These are phyloP conservation scores for Madurella fahalii DNA, from an alignment of 2,329 filamentous ascomycete genomes.

Conservation along the genomic window DNA sequence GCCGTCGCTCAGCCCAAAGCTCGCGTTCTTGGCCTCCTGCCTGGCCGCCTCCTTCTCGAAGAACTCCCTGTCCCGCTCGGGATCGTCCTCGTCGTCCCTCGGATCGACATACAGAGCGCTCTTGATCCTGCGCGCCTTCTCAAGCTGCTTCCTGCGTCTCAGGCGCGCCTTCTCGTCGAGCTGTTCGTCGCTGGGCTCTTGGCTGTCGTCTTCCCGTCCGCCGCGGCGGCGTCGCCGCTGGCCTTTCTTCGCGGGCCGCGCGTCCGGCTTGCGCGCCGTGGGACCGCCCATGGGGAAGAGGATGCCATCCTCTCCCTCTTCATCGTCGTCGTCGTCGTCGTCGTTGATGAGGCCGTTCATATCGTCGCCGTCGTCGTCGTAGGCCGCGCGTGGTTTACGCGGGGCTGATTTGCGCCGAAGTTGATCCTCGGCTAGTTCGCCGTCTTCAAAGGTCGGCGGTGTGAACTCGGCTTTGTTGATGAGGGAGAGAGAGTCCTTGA, in stretches of 20 bases:
- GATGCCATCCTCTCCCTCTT: slow-evolving; percentile 47
- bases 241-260: slow-evolving; percentile 56
- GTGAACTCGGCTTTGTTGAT: slow-evolving; percentile 76
- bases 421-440: slow-evolving; percentile 68
- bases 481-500: slow-evolving; percentile 65
- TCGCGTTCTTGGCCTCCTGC: slow-evolving; percentile 44
- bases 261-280: slow-evolving; percentile 50
- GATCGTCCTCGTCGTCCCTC: slow-evolving; percentile 88
- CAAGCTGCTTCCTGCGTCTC: slow-evolving; percentile 64
- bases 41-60: slow-evolving; percentile 70
- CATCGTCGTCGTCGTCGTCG: slow-evolving; percentile 43
- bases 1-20: slow-evolving; percentile 20
- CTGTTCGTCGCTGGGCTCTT: slow-evolving; percentile 50
- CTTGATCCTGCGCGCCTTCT: slow-evolving; percentile 77
- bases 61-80: slow-evolving; percentile 65
- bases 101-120: slow-evolving; percentile 75
- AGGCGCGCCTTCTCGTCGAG: slow-evolving; percentile 60
- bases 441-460: slow-evolving; percentile 73
- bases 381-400: slow-evolving; percentile 52
- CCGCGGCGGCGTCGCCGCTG: slow-evolving; percentile 50
- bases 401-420: slow-evolving; percentile 65
- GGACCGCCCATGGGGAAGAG: slow-evolving; percentile 68
- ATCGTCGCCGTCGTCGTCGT: slow-evolving; percentile 66
- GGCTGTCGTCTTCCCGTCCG: slow-evolving; percentile 37
- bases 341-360: slow-evolving; percentile 44